These are phyloP conservation scores for Alternaria sp. DNA, from an alignment of 2,329 filamentous ascomycete genomes.

Conservation along the genomic window DNA sequence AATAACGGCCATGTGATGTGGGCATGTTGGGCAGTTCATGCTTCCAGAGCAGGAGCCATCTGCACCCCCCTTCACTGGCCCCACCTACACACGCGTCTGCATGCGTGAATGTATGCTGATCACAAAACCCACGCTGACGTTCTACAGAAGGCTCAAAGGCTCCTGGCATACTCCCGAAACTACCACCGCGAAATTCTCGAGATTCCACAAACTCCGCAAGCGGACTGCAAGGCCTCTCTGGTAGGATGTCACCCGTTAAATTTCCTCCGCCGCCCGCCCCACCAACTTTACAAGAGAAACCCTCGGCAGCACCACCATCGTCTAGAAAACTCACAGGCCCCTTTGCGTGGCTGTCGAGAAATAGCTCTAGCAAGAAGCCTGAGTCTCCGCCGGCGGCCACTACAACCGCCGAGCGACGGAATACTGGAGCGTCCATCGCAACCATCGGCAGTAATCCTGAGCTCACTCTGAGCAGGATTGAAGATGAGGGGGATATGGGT, in stretches of 20 bases:
- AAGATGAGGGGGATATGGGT: conserved; percentile 61
- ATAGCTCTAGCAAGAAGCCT: conserved; percentile 64
- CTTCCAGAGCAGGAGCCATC: conserved; percentile 4
- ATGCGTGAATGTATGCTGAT: not conserved
- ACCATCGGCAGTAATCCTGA: conserved; percentile 84
- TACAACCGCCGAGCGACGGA: conserved; percentile 65
- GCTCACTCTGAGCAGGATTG: conserved; percentile 77
- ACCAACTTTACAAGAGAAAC: conserved; percentile 42
- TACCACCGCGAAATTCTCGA: conserved; percentile 61
- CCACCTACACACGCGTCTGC: not conserved
- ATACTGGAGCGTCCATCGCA: conserved; percentile 81
- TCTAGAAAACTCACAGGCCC: conserved; percentile 77
- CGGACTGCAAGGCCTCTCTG: conserved; percentile 72
- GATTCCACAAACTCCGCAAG: conserved; percentile 40
- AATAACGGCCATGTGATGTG: conserved; percentile 11
- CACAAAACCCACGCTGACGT: conserved; percentile 27
- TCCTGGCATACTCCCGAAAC: conserved; percentile 57
- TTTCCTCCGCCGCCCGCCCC: conserved; percentile 51
- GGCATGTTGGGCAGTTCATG: conserved; percentile 10
- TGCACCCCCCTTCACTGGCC: not conserved
- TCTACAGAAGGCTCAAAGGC: conserved; percentile 40
- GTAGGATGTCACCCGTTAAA: conserved; percentile 72
- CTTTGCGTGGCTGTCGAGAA: conserved; percentile 49
- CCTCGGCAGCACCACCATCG: conserved; percentile 40
- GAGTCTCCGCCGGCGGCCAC: conserved; percentile 66